These are phyloP conservation scores for Dacryopinax primogenitus DNA, from an alignment of 768 basidiomycete species.

Conservation along the genomic window DNA sequence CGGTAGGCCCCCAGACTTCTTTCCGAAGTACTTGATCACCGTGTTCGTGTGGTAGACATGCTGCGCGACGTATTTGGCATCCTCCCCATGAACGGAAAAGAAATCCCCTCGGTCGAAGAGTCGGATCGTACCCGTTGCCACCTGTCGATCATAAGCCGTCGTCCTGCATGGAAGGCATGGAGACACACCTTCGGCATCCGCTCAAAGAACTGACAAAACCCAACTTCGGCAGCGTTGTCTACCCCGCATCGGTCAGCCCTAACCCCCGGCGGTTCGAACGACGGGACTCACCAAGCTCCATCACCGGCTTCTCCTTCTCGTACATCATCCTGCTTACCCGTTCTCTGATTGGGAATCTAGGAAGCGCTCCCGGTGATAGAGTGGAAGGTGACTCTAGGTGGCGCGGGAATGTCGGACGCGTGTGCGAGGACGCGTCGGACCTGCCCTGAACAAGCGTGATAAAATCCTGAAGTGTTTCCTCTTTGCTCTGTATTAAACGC, in stretches of 20 bases:
- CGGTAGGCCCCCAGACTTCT: constrained; percentile 38
- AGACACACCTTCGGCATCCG: constrained; percentile 27
- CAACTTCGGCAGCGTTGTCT: constrained; percentile 60
- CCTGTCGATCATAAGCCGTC: too few relatives aligned
- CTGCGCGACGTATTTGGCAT: constrained; percentile 76
- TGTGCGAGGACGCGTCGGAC: neutral
- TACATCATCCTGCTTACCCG: constrained; percentile 6
- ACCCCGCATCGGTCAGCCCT: neutral
- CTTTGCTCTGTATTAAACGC: too few relatives aligned
- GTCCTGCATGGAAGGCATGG: too few relatives aligned
- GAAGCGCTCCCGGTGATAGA: too few relatives aligned
- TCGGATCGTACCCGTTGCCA: constrained; percentile 53
- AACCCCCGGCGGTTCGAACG: neutral
- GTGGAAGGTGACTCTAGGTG: neutral
- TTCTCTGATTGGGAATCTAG: too few relatives aligned
- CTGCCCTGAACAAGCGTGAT: neutral
- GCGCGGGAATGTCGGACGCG: neutral
- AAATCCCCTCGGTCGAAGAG: constrained; percentile 73
- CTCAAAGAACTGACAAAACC: constrained; percentile 50
- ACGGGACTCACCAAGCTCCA: constrained; percentile 1
- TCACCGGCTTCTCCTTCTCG: constrained; percentile 2
- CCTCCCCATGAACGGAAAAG: constrained; percentile 79
- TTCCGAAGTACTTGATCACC: constrained; percentile 83
- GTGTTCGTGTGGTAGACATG: constrained; percentile 78
- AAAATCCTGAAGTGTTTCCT: neutral